Base-by-base conservation (phyloP, 2,329 filamentous ascomycete genomes). In the Lachnellula occidentalis region DNA sequence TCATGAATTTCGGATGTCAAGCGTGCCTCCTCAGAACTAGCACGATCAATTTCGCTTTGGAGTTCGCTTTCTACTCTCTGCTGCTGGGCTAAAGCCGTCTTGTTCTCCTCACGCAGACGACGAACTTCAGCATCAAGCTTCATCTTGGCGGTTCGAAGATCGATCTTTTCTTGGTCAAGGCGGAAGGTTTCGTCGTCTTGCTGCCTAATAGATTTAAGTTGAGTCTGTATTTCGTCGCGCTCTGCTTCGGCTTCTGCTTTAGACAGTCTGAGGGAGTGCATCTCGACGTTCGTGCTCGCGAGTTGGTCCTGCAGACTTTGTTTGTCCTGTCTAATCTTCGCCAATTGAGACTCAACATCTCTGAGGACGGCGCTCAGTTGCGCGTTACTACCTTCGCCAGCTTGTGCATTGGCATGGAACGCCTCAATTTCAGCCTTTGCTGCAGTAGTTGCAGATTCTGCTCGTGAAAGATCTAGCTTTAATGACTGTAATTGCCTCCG, bases 71-170 rank as follows among this genome's bases (percentile, higher is more conserved):
- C 85, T 3, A 87, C 70, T 1, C 76, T 72, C 41, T 79, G 73
- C 34, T 81, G 81, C 57, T 84, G 78, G 54, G 83, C 78, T 12
- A 74, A 56, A 37, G 88, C 71, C 1, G 74, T 67, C 53, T 75
- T 76, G 62, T 83, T 85, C 66, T 90, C 86, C 8, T 87, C 82
- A 50, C 76, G 81, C 15, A 88, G 72, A 12, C 83, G 77, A 42
- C 82, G 81, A 15, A 87, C 74, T 63, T 90, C 86, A 57, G 75
- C 78, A 59, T 90, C 86, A 17, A 88, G 76, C 64, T 83, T 86
- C 58, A 83, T 73, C 66, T 85, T 87, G n/a, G 80, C 73, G 27
- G 83, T 82, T 17, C 85, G 82, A 22, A 90, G 73, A 51, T 89
- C 84, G 45, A 86, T 72, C 59, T 85, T 83, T 64, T 90, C 87